Conservation (phyloP, 2,329 filamentous ascomycete species). For the Westerdykella aurantiaca region DNA sequence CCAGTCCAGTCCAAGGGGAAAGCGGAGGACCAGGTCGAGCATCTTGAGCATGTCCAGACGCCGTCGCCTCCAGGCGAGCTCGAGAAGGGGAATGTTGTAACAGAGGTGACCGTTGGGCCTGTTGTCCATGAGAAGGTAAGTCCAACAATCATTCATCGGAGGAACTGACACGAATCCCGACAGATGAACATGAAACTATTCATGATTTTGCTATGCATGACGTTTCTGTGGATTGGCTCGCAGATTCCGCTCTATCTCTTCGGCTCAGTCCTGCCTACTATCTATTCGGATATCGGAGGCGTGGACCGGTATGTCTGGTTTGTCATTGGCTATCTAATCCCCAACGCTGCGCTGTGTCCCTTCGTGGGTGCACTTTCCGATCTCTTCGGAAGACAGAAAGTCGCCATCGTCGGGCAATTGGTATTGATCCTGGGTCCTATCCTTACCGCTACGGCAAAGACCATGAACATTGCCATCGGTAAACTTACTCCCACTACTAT, state of each 20-base stretch:
- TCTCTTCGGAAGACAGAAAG: slow-evolving; percentile 28
- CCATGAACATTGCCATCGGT: slow-evolving; percentile 30
- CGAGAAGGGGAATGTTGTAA: slow-evolving; percentile 14
- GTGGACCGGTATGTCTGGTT: slow-evolving; percentile 56
- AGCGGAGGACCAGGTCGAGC: slow-evolving; percentile 7
- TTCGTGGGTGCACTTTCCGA: slow-evolving; percentile 53
- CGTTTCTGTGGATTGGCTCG: slow-evolving; percentile 56
- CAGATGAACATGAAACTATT: slow-evolving; percentile 49
- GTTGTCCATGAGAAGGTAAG: slow-evolving; percentile 22
- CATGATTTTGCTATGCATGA: slow-evolving; percentile 54
- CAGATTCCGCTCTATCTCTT: slow-evolving; percentile 53
- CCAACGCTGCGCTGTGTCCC: slow-evolving; percentile 52
- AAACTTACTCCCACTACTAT: slow-evolving; percentile 5
- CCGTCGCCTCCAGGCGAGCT: slow-evolving; percentile 14
- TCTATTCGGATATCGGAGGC: slow-evolving; percentile 58
- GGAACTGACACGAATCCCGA: background rate
- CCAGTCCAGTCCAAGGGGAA: background rate
- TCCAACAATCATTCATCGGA: slow-evolving; percentile 9
- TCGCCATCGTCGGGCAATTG: slow-evolving; percentile 26
- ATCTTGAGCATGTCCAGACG: slow-evolving; percentile 13
- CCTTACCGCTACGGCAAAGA: slow-evolving; percentile 22
- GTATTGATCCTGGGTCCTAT: slow-evolving; percentile 37
- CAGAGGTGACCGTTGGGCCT: slow-evolving; percentile 11
- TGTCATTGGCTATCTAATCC: slow-evolving; percentile 48
- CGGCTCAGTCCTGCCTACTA: slow-evolving; percentile 41